phyloP scores from a whole-genome alignment of 1,139 yeast genomes.

The Protomyces macrosporus region DNA sequence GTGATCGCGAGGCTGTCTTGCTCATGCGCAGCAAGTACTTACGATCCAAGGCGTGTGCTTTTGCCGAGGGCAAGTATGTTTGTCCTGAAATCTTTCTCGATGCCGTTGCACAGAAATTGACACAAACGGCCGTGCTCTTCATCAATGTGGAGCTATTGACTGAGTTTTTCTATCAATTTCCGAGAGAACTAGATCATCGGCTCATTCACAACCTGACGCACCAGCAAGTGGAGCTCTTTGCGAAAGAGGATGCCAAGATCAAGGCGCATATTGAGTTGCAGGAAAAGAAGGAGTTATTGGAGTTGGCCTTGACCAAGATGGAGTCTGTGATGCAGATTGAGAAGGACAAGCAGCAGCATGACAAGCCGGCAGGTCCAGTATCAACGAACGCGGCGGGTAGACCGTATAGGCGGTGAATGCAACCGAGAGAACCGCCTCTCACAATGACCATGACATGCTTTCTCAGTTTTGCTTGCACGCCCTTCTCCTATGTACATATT shows the following conservation, averaged over 20 bases:
- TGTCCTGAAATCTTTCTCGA: constrained; percentile 94
- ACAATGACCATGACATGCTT: no score
- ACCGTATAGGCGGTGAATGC: no score
- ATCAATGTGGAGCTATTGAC: constrained; percentile 87
- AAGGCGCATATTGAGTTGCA: constrained; percentile 88
- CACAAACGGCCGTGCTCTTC: constrained; percentile 87
- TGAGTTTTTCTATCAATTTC: constrained; percentile 90
- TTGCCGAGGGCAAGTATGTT: constrained; percentile 73
- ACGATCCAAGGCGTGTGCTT: constrained; percentile 68
- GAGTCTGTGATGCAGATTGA: constrained; percentile 81
- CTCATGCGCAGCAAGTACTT: constrained; percentile 71
- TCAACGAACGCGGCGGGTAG: no score
- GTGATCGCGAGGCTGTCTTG: constrained; percentile 66
- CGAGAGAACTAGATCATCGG: constrained; percentile 79
- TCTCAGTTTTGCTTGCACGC: no score
- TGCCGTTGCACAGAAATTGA: constrained; percentile 84
- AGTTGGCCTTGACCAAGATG: constrained; percentile 74
- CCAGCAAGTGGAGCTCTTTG: constrained; percentile 81
- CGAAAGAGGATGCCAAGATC: constrained; percentile 90
- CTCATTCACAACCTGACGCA: constrained; percentile 58
- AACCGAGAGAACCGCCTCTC: no score
- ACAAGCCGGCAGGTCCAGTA: no score
- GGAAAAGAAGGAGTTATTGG: constrained; percentile 81
- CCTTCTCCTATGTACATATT: no score
- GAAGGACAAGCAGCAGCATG: constrained; percentile 7